Conservation (phyloP, 768 basidiomycete genomes). For the Thelephora ganbajun region DNA sequence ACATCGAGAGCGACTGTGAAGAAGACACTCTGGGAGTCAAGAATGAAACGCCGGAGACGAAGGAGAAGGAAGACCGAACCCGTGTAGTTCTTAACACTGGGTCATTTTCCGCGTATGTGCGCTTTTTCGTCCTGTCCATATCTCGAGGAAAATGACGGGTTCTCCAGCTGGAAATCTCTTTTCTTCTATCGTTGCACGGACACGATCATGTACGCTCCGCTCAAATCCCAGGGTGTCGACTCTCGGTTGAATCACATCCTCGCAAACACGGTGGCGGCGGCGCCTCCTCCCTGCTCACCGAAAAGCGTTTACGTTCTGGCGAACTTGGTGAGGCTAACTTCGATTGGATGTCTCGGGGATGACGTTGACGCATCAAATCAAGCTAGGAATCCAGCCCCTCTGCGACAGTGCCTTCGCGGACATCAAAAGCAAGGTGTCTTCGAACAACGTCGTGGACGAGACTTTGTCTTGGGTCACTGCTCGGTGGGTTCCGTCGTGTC, state of each 20-base stretch:
- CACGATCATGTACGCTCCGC: conserved; percentile 6
- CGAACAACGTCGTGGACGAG: no score
- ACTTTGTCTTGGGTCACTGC: no score
- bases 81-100: no score
- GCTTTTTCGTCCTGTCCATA: no score
- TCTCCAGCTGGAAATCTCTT: conserved; percentile 7
- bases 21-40: conserved; percentile 4
- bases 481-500: no score
- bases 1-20: conserved; percentile 3
- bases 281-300: conserved; percentile 8
- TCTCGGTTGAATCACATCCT: neutral
- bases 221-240: conserved; percentile 3
- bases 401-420: no score
- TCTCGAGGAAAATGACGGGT: no score
- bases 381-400: no score
- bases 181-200: conserved; percentile 11
- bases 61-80: neutral
- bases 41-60: conserved; percentile 7
- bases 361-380: no score
- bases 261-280: neutral
- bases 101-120: no score
- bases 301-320: conserved; percentile 16
- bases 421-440: no score
- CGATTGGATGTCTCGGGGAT: neutral
- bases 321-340: conserved; percentile 3